Conservation (phyloP, 192 early-diverging fungal genomes). For the Helicostylum pulchrum region DNA sequence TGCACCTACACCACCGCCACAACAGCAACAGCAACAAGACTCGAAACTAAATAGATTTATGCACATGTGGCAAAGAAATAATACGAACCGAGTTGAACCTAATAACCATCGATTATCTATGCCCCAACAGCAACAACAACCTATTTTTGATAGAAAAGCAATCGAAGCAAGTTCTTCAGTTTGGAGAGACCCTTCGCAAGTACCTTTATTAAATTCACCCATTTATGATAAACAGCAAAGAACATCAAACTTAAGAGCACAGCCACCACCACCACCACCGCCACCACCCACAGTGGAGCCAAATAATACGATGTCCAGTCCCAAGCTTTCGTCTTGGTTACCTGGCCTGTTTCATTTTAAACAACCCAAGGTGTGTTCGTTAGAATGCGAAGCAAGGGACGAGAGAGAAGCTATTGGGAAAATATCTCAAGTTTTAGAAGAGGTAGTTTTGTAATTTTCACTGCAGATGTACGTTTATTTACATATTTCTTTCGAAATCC, state of each 20-base stretch:
- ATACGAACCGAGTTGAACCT: neutral
- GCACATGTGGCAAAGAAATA: conserved; percentile 11
- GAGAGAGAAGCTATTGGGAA: conserved; percentile 26
- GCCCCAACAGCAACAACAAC: neutral
- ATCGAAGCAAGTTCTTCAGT: conserved; percentile 17
- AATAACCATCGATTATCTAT: neutral
- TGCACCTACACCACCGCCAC: neutral
- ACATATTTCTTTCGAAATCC: neutral
- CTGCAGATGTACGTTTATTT: neutral
- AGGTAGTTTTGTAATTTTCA: conserved; percentile 16
- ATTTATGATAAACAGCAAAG: neutral
- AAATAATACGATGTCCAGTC: neutral
- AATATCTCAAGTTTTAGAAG: conserved; percentile 21
- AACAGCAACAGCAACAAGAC: neutral
- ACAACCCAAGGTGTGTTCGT: conserved; percentile 21
- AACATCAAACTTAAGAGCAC: neutral
- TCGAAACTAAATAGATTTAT: conserved; percentile 10
- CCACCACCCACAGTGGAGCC: neutral
- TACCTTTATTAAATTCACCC: neutral
- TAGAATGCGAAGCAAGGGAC: conserved; percentile 1
- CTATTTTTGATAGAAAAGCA: conserved; percentile 4
- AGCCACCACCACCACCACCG: neutral
- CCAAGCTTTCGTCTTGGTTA: conserved; percentile 25
- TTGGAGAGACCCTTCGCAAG: conserved; percentile 1
- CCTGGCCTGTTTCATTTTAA: conserved; percentile 32